Percentiles rank a stretch among this genome's conserved stretches.
Evolutionary conservation across 345 rosid genomes (phyloP).

Genomic region (Citrus reticulata): DNA sequence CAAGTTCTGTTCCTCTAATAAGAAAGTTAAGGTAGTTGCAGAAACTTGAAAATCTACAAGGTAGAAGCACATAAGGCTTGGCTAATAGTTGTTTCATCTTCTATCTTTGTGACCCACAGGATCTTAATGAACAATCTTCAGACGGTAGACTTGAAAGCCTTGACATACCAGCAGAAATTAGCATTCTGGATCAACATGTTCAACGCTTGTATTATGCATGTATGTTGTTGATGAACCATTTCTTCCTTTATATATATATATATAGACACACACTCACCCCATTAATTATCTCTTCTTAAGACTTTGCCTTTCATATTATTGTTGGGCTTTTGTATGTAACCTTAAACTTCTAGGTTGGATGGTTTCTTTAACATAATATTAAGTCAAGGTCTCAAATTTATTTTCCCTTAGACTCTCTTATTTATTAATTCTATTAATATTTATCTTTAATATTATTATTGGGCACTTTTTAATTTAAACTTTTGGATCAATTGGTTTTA

Average conservation of each 20-base stretch:
- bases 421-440: no score
- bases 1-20: constrained; percentile 68
- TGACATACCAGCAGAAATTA: constrained; percentile 72
- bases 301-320: neutral
- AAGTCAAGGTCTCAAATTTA: no score
- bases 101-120: constrained; percentile 35
- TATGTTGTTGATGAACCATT: constrained; percentile 22
- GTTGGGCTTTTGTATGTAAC: neutral
- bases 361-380: no score
- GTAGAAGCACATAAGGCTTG: neutral
- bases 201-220: constrained; percentile 99
- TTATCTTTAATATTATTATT: no score
- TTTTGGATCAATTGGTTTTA: no score
- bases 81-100: neutral
- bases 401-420: neutral
- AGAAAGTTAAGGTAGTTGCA: constrained; percentile 60
- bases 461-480: no score
- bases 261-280: no score
- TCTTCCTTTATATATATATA: neutral
- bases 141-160: constrained; percentile 56
- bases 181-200: constrained; percentile 99
- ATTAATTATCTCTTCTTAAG: neutral
- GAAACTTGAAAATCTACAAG: no score
- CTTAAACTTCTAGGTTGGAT: no score
- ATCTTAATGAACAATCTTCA: constrained; percentile 69